A percentile compares a stretch with the other conserved stretches of the same genome.
These are phyloP conservation scores for Pythium aquatile DNA, from an alignment of 352 stramenopile species.

Conservation along the genomic window DNA sequence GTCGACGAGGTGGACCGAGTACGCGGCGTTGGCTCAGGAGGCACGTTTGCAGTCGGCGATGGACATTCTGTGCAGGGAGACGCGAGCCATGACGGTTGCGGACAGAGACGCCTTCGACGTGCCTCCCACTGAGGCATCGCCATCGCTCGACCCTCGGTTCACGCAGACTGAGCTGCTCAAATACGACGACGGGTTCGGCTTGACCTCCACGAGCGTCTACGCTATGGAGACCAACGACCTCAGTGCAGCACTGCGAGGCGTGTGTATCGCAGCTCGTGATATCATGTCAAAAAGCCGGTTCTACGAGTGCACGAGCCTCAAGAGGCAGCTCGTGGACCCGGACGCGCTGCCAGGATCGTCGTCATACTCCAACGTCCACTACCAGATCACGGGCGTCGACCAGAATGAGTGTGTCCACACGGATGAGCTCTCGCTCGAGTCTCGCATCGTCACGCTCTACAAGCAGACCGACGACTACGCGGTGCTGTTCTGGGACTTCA, in stretches of 20 bases:
- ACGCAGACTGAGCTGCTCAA: background rate
- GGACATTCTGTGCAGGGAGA: conserved; percentile 12
- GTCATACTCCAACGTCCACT: background rate
- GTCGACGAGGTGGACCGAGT: background rate
- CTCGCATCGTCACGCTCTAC: conserved; percentile 25
- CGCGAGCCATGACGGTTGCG: background rate
- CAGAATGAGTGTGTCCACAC: background rate
- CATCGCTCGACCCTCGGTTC: background rate
- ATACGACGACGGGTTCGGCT: background rate
- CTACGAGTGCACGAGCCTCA: conserved; percentile 19
- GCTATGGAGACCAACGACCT: conserved; percentile 36
- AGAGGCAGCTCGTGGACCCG: conserved; percentile 13
- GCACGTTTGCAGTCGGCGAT: conserved; percentile 1
- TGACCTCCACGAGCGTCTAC: conserved; percentile 31
- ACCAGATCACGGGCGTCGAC: background rate
- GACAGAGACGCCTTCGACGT: background rate
- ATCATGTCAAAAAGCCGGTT: conserved; percentile 26
- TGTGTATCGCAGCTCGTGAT: conserved; percentile 26
- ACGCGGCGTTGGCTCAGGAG: background rate
- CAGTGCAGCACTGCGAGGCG: conserved; percentile 14
- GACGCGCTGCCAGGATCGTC: background rate
- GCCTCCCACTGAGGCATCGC: no score
- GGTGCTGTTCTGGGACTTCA: conserved; percentile 31
- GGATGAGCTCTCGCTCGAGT: conserved; percentile 23
- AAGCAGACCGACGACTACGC: conserved; percentile 26